These are phyloP conservation scores for Sugiyamaella chiloensis DNA, from an alignment of 805 yeast genomes.

Conservation along the genomic window DNA sequence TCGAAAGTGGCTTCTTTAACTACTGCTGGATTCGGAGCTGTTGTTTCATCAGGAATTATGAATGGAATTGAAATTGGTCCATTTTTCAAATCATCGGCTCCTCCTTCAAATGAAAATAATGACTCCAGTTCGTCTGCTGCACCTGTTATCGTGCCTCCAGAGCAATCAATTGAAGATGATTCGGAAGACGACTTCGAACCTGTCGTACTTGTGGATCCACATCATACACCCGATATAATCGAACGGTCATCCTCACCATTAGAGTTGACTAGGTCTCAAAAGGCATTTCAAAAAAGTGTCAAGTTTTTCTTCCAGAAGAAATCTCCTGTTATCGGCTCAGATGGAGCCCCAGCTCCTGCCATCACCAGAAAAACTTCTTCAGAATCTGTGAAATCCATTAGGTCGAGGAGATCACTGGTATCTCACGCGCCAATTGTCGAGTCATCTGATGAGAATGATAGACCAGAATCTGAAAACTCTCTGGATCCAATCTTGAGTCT, in stretches of 20 bases:
- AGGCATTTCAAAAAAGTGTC: constrained; percentile 19
- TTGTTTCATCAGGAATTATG: not conserved
- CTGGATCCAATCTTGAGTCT: constrained; percentile 17
- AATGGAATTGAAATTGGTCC: not conserved
- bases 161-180: not conserved
- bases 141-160: not conserved
- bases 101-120: not conserved
- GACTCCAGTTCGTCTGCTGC: too few relatives aligned
- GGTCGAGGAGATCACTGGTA: not conserved
- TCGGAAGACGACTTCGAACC: constrained; percentile 13
- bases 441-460: not conserved
- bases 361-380: not conserved
- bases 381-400: not conserved
- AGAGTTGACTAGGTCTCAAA: constrained; percentile 12
- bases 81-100: not conserved
- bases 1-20: not conserved
- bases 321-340: not conserved
- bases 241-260: constrained; percentile 6
- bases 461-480: not conserved
- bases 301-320: constrained; percentile 14
- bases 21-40: not conserved
- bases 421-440: not conserved
- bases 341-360: not conserved
- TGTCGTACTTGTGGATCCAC: constrained; percentile 3
- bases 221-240: too few relatives aligned